Evolutionary conservation across 805 yeast genomes (phyloP).

Genomic region (Scheffersomyces ergatensis): DNA sequence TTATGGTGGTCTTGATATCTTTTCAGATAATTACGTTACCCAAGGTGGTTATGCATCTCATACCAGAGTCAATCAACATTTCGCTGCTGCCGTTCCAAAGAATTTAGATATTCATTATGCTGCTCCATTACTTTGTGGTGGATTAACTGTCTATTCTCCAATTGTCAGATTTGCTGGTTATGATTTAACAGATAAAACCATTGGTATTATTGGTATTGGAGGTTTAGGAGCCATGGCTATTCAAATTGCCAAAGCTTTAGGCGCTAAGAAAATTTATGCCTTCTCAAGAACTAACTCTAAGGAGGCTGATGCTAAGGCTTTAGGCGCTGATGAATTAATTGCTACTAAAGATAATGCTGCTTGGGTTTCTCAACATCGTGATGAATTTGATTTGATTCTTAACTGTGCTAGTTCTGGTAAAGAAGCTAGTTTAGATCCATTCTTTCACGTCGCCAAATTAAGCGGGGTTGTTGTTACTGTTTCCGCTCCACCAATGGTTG

Average conservation of each 20-base stretch:
- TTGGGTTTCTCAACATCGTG: constrained; percentile 29
- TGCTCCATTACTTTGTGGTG: constrained; percentile 57
- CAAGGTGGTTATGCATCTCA: constrained; percentile 53
- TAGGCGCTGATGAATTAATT: constrained; percentile 32
- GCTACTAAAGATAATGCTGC: constrained; percentile 50
- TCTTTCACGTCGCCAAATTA: constrained; percentile 30
- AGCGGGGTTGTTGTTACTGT: constrained; percentile 23
- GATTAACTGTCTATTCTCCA: constrained; percentile 53
- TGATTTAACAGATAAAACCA: constrained; percentile 28
- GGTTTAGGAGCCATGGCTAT: constrained; percentile 66
- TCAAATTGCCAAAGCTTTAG: constrained; percentile 57
- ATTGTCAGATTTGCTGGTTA: constrained; percentile 37
- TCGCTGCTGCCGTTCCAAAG: constrained; percentile 49
- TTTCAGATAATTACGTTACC: constrained; percentile 23
- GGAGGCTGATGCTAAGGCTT: constrained; percentile 22
- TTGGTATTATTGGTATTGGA: constrained; percentile 63
- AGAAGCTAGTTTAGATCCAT: constrained; percentile 47
- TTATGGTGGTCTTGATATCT: constrained; percentile 43
- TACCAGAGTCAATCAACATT: constrained; percentile 37
- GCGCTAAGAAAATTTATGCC: constrained; percentile 53
- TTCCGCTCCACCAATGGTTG: constrained; percentile 23
- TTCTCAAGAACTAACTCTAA: constrained; percentile 24
- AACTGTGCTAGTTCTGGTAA: constrained; percentile 52
- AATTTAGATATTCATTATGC: constrained; percentile 34
- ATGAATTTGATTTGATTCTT: constrained; percentile 49